Evolutionary conservation across 2,329 filamentous ascomycete species (phyloP), one percentile per base, ranked within the genome.

Genomic region (Calonectria pseudoturangicola): DNA sequence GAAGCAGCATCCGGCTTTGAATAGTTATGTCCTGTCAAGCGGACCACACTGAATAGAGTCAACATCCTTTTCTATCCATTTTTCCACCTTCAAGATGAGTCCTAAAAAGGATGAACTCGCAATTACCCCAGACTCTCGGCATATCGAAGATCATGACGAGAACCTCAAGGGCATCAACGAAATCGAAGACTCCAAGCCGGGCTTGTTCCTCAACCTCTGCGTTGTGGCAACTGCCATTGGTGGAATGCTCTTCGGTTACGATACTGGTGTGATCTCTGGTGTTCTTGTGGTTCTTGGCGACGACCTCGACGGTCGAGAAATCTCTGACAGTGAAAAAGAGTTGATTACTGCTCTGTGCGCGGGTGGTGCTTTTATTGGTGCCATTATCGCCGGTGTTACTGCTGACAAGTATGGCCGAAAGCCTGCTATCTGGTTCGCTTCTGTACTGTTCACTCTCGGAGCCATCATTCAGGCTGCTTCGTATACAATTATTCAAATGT

Each of bases 231-330:
- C 73, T 5, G 73, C 75, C 27, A 76, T 75, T 10, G 73, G 75
- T 28, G 75, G 75, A 30, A 75, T 75, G 71, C 70, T 76, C 28
- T 76, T 76, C 41, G 85, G 87, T 27, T 89, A 89, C 70, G 87
- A 89, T 67, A 89, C 87, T 16, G 86, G 87, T 16, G 85, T 87
- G 74, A 88, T 89, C 54, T 87, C 85, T 2, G 86, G 86, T 0
- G 86, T 88, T 6, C 80, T 88, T 0, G 85, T 88, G 21, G 84
- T 83, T 43, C 77, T 87, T 71, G 73, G 83, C 80, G 64, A 62
- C 12, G 74, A 76, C 47, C 72, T 76, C 36, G 50, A 76, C 36
- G 70, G 72, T 5, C 48, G 66, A 1, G 27, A 54, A n/a, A 62
- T 76, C 27, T 45, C 39, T 10, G 66, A 69, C 8, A 68, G 63